phyloP scores from a whole-genome alignment of 805 yeast species.

The Aciculoconidium aculeatum region DNA sequence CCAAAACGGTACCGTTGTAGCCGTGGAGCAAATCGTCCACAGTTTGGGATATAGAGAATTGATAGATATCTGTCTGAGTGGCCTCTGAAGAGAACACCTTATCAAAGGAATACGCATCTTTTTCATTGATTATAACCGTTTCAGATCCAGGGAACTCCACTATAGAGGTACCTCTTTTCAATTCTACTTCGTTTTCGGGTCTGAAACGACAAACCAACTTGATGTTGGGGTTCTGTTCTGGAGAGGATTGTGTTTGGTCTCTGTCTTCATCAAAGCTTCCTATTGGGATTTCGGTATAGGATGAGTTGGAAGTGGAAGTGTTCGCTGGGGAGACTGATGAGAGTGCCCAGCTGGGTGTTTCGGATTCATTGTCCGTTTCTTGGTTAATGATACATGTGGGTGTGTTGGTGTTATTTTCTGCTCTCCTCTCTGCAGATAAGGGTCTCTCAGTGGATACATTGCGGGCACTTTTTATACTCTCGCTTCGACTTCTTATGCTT shows the following conservation, averaged over 20 bases:
- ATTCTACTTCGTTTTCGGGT: slow-evolving; percentile 43
- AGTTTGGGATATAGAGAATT: slow-evolving; percentile 52
- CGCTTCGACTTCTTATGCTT: too few relatives aligned
- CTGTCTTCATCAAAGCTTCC: too few relatives aligned
- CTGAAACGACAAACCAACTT: slow-evolving; percentile 71
- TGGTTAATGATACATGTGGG: too few relatives aligned
- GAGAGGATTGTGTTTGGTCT: not conserved
- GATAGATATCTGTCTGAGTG: slow-evolving; percentile 54
- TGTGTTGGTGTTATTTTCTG: too few relatives aligned
- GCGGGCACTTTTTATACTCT: too few relatives aligned
- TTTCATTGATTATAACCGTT: slow-evolving; percentile 22
- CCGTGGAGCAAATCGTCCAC: slow-evolving; percentile 71
- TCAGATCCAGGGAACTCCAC: slow-evolving; percentile 19
- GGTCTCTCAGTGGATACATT: too few relatives aligned
- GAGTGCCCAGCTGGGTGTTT: too few relatives aligned
- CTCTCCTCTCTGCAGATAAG: too few relatives aligned
- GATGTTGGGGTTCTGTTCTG: slow-evolving; percentile 28
- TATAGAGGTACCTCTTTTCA: slow-evolving; percentile 12
- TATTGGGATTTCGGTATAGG: too few relatives aligned
- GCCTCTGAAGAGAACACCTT: slow-evolving; percentile 49
- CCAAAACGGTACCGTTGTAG: slow-evolving; percentile 68
- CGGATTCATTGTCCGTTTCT: too few relatives aligned
- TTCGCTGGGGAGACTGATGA: too few relatives aligned
- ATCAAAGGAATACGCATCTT: slow-evolving; percentile 54
- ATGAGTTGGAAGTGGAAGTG: too few relatives aligned